Evolutionary conservation across 495 filamentous ascomycete species (phyloP).

Genomic region (Penicillium canariense): DNA sequence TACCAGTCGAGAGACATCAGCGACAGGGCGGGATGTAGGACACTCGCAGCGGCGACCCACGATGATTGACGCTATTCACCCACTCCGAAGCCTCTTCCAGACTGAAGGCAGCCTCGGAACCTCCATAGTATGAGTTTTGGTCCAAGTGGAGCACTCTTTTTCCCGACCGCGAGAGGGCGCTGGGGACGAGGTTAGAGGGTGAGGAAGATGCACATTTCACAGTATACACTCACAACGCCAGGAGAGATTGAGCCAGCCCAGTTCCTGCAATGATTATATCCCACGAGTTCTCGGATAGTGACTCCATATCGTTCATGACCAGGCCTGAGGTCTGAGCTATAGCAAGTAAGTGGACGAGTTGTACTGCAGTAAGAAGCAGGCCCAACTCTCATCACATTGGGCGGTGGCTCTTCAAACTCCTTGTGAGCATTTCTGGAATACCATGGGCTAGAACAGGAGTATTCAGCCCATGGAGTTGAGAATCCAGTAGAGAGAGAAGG

Average conservation of each 20-base stretch:
- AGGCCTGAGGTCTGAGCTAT: constrained; percentile 17
- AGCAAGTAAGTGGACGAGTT: constrained; percentile 24
- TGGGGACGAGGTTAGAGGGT: constrained; percentile 60
- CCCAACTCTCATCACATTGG: constrained; percentile 29
- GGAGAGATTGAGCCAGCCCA: constrained; percentile 82
- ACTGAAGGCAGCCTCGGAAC: constrained; percentile 80
- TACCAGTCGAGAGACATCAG: constrained; percentile 32
- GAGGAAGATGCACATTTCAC: constrained; percentile 15
- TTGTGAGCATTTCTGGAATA: constrained; percentile 9
- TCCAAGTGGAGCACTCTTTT: constrained; percentile 94
- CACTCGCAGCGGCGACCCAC: constrained; percentile 28
- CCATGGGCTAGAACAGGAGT: constrained; percentile 7
- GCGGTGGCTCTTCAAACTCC: constrained; percentile 24
- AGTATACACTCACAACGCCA: constrained; percentile 74
- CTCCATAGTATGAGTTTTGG: constrained; percentile 83
- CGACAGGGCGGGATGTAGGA: constrained; percentile 5
- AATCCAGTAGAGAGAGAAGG: background rate
- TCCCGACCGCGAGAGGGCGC: constrained; percentile 85
- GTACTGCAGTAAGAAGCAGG: constrained; percentile 25
- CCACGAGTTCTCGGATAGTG: constrained; percentile 77
- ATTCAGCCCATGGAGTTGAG: constrained; percentile 27
- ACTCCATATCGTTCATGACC: constrained; percentile 61
- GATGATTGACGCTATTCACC: constrained; percentile 52
- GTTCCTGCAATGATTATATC: constrained; percentile 91
- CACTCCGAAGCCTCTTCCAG: constrained; percentile 79